Evolutionary conservation across 371 early-diverging fungal genomes (phyloP).

Genomic region (Actinomucor elegans): DNA sequence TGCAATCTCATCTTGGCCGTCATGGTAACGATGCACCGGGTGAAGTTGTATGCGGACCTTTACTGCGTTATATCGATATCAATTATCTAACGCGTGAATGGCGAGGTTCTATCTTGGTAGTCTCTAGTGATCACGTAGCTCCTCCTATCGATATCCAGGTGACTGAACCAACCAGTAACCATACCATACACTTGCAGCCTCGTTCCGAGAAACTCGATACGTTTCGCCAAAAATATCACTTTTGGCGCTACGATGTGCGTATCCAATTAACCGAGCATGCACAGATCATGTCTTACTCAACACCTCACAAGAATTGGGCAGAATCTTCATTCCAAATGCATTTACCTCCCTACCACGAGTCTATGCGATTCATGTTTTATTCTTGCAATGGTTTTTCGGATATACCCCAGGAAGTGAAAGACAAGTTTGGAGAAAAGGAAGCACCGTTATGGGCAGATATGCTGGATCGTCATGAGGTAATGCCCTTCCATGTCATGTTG

Average conservation of each 20-base stretch:
- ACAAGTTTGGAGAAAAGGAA: constrained; percentile 55
- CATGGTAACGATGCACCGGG: constrained; percentile 2
- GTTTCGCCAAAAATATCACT: constrained; percentile 29
- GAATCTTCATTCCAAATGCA: constrained; percentile 16
- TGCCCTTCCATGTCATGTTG: constrained; percentile 76
- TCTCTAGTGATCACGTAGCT: constrained; percentile 24
- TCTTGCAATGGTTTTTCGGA: constrained; percentile 66
- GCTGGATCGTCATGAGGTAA: constrained; percentile 60
- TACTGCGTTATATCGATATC: constrained; percentile 33
- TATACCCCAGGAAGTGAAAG: constrained; percentile 51
- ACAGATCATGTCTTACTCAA: constrained; percentile 23
- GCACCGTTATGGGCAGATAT: constrained; percentile 77
- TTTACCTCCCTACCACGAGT: constrained; percentile 21
- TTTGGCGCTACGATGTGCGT: constrained; percentile 37
- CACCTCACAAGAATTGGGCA: constrained; percentile 21
- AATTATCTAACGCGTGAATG: constrained; percentile 28
- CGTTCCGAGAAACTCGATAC: constrained; percentile 21
- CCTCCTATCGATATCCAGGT: constrained; percentile 24
- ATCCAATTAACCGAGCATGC: constrained; percentile 14
- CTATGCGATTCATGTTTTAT: constrained; percentile 26
- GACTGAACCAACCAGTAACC: neutral
- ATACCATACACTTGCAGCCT: neutral
- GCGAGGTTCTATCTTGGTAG: constrained; percentile 36
- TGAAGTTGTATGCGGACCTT: constrained; percentile 36
- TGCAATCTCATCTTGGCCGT: constrained; percentile 8